Evolutionary conservation across 2,329 filamentous ascomycete species (phyloP), one percentile per base, ranked within the genome.

Genomic region (Aspergillus sclerotialis): DNA sequence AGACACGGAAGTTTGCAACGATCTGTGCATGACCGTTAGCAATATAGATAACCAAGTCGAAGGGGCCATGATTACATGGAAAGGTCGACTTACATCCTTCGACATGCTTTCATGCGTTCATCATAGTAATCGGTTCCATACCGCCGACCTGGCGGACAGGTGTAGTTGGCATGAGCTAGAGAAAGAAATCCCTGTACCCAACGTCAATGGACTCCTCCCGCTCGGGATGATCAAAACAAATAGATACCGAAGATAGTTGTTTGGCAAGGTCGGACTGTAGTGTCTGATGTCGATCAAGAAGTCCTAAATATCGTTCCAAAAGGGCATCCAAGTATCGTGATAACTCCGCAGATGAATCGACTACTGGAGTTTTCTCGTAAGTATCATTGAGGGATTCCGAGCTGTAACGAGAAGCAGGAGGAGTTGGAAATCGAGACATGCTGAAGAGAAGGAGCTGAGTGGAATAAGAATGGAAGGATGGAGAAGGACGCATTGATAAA

Each of bases 41-140:
- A 23, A 32, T 21, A 7, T 1, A 8, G 28, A 12, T 16, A 17
- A 7, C 14, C 5, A 29, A 29, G 9, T n/a, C n/a, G n/a, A n/a
- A n/a, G n/a, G n/a, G n/a, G n/a, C n/a, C n/a, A n/a, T n/a, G n/a
- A n/a, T n/a, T 23, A 10, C 10, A 23, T 23, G 19, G 19, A 23
- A 10, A 23, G 19, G 19, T 10, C 10, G 8, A 42, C 46, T 41
- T 52, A 67, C 64, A 67, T 54, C 38, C 47, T 61, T 38, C 55
- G 53, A 14, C 52, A 60, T 11, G 68, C 67, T 45, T 70, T 68
- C 69, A 71, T 72, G 19, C 69, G 55, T 29, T 65, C 63, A 49
- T 72, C 69, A 38, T 70, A 72, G 42, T 65, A 69, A 34, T 72
- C 68, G 23, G 63, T 55, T 10, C 69, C 68, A 53, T 66, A 68